A percentile compares a stretch with the other conserved stretches of the same genome.
Evolutionary conservation across 2,329 filamentous ascomycete species (phyloP).

Genomic region (Coniochaeta ligniaria): DNA sequence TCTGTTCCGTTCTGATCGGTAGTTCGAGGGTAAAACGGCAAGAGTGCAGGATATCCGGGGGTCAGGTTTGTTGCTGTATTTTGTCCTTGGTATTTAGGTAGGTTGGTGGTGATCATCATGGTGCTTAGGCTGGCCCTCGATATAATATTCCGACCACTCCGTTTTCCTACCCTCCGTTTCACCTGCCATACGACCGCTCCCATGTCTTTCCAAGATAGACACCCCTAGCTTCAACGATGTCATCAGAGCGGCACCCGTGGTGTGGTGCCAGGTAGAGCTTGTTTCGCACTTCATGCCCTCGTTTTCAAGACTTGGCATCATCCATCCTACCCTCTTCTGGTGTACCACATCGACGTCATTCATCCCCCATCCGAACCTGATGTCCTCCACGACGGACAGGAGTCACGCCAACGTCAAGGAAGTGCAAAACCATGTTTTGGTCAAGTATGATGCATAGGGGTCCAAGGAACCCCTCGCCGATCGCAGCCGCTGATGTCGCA

Average conservation of each 20-base stretch:
- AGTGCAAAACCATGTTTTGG: conserved; percentile 12
- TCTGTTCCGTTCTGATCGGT: not conserved
- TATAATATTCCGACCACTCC: not conserved
- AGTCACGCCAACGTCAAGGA: not conserved
- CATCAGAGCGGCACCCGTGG: not conserved
- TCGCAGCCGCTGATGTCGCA: not conserved
- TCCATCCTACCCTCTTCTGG: not conserved
- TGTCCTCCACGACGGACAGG: not conserved
- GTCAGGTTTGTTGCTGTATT: not conserved
- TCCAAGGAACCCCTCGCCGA: conserved; percentile 7
- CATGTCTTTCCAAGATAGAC: not conserved
- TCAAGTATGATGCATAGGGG: conserved; percentile 14
- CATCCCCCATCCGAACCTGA: not conserved
- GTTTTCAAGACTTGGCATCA: not conserved
- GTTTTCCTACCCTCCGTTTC: not conserved
- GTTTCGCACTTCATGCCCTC: not conserved
- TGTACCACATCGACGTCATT: conserved; percentile 1
- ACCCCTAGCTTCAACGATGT: not conserved
- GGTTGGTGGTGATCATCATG: not conserved
- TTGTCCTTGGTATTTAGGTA: not conserved
- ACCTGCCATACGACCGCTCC: not conserved
- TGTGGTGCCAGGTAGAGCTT: not conserved
- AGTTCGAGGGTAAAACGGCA: not conserved
- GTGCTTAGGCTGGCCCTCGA: not conserved
- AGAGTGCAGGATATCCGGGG: not conserved